Evolutionary conservation across 169 alveolate genomes (phyloP), one percentile per base, ranked within the genome.

Genomic region (Plasmodium gonderi): DNA sequence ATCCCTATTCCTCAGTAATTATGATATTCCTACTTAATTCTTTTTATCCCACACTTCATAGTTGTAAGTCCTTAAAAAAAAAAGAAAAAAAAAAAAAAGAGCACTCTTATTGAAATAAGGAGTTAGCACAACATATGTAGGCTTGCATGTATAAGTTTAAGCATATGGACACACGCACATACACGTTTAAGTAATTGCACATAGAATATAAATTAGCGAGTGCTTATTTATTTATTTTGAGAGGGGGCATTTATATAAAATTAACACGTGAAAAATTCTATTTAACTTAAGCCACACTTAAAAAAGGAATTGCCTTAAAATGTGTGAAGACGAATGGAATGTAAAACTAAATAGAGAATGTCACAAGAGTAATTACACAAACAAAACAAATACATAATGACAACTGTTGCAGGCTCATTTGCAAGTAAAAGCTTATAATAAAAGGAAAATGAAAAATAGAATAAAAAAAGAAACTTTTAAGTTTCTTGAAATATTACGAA

Each of bases 231-330:
- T 49, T 79, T 79, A 12, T 80, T 64, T 64, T 23, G n/a, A n/a
- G n/a, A n/a, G n/a, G n/a, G n/a, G n/a, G n/a, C 26, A 38, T 36
- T 60, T 79, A 38, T 80, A 64, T 65, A 60, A 23, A 60, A 80
- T 64, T 80, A n/a, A 76, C 7, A 9, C 67, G 45, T 60, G 69
- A 64, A 80, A 64, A 60, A 49, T 78, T 78, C 76, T 78, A 51
- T 36, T 45, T 20, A 76, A 76, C 54, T 26, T 49, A 9, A 78
- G 75, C 49, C 3, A 14, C 33, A n/a, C 42, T 78, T 49, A 49
- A 45, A 78, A 78, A 49, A 78, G 38, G 47, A 51, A 26, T 23
- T 36, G 40, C 42, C 42, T 78, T 29, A 60, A 47, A 77, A 33
- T 8, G 64, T 8, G 40, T 12, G 40, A 31, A 23, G 38, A 38